Conservation (phyloP, 2,329 filamentous ascomycete species). For the Thielaviopsis ethacetica region DNA sequence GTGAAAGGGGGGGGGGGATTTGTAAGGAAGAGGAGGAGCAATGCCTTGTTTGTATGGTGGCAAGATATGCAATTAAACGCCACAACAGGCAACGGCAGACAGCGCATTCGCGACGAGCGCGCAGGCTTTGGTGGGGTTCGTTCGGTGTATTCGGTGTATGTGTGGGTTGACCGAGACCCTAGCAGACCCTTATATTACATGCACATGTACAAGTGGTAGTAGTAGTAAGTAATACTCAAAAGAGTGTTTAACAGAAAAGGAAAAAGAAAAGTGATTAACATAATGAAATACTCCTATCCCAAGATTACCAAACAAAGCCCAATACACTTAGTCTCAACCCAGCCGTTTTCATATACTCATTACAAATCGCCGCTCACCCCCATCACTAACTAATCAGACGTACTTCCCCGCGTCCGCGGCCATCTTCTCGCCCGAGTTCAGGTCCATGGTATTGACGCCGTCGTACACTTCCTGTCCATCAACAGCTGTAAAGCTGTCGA, state of each 20-base stretch:
- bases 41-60: neutral
- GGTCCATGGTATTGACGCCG: constrained; percentile 19
- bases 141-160: neutral
- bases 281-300: no score
- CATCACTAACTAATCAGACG: neutral
- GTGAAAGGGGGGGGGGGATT: neutral
- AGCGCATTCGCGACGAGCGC: neutral
- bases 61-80: neutral
- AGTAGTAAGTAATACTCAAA: no score
- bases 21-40: neutral
- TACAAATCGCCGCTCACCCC: no score
- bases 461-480: constrained; percentile 27
- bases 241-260: no score
- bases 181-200: neutral
- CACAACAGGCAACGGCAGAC: neutral
- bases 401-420: neutral
- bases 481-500: constrained; percentile 34
- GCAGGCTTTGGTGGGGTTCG: neutral
- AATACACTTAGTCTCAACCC: no score
- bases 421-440: constrained; percentile 11
- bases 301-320: no score
- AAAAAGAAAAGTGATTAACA: no score
- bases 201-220: no score
- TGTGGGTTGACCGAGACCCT: neutral
- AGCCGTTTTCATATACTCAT: no score